phyloP scores from a whole-genome alignment of 73 alveolate genomes.

The Blepharisma stoltei region DNA sequence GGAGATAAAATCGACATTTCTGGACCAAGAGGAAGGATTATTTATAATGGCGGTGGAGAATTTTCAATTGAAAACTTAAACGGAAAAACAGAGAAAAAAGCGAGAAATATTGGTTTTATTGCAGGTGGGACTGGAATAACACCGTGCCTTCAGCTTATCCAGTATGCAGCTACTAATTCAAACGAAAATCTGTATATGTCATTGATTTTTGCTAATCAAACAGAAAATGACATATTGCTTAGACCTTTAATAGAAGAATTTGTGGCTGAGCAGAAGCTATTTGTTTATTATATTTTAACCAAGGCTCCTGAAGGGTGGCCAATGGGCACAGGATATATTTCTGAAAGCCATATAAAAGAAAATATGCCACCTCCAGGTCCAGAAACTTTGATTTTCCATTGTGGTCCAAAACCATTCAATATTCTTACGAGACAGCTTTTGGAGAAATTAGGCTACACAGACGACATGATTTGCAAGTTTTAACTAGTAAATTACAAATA shows the following conservation, averaged over 20 bases:
- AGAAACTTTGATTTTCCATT: conserved; percentile 50
- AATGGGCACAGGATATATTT: conserved; percentile 50
- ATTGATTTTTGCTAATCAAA: conserved; percentile 52
- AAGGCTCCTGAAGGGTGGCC: conserved; percentile 50
- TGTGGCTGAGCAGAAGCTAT: conserved; percentile 33
- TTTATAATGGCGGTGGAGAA: conserved; percentile 56
- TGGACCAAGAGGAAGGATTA: conserved; percentile 66
- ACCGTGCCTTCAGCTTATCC: conserved; percentile 56
- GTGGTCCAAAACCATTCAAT: conserved; percentile 68
- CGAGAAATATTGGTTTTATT: conserved; percentile 50
- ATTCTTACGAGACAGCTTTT: conserved; percentile 39
- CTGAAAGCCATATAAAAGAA: conserved; percentile 38
- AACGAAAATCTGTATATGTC: conserved; percentile 39
- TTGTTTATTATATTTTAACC: conserved; percentile 45
- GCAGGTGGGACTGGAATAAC: conserved; percentile 81
- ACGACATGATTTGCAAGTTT: conserved; percentile 48
- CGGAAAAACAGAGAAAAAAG: conserved; percentile 30
- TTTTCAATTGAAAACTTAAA: conserved; percentile 39
- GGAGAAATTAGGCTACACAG: conserved; percentile 47
- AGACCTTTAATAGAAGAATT: conserved; percentile 53
- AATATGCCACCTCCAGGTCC: conserved; percentile 56
- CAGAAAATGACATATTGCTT: conserved; percentile 62
- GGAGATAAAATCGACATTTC: conserved; percentile 55
- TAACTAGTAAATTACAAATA: conserved; percentile 7
- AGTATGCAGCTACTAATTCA: conserved; percentile 40